These are phyloP conservation scores for Talaromyces sp. DNA, from an alignment of 2,329 filamentous ascomycete species.

Conservation along the genomic window DNA sequence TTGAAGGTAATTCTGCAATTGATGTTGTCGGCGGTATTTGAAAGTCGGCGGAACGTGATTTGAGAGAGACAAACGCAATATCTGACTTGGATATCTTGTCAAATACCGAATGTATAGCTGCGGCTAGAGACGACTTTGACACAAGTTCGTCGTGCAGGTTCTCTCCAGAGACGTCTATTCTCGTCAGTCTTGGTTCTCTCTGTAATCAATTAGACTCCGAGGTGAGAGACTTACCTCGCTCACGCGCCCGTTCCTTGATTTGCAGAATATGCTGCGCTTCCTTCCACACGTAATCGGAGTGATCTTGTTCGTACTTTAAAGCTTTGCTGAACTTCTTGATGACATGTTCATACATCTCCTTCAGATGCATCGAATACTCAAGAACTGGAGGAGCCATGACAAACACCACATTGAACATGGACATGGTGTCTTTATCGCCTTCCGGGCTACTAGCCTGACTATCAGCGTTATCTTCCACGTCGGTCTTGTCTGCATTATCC, in stretches of 20 bases:
- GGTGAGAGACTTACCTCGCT: slow-evolving; percentile 41
- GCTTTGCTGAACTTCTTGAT: slow-evolving; percentile 90
- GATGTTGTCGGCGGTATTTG: slow-evolving; percentile 63
- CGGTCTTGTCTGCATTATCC: slow-evolving; percentile 22
- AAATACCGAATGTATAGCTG: slow-evolving; percentile 78
- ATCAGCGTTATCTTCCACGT: slow-evolving; percentile 17
- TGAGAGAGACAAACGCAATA: slow-evolving; percentile 79
- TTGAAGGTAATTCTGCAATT: slow-evolving; percentile 67
- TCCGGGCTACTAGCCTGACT: slow-evolving; percentile 26
- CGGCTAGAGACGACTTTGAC: slow-evolving; percentile 71
- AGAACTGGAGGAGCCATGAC: slow-evolving; percentile 76
- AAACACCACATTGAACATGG: slow-evolving; percentile 97
- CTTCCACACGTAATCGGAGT: slow-evolving; percentile 84
- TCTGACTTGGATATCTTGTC: slow-evolving; percentile 76
- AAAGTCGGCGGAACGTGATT: slow-evolving; percentile 60
- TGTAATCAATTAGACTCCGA: neutral
- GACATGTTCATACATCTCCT: slow-evolving; percentile 83
- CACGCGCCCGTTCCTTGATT: slow-evolving; percentile 77
- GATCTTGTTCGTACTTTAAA: slow-evolving; percentile 87
- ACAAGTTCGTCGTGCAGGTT: slow-evolving; percentile 43
- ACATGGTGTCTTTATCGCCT: slow-evolving; percentile 64
- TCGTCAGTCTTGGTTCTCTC: neutral
- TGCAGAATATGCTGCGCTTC: slow-evolving; percentile 80
- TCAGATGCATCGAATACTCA: slow-evolving; percentile 67
- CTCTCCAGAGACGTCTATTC: slow-evolving; percentile 33